Base-by-base conservation (phyloP, 257 asterid species). In the Solanum boliviense region DNA sequence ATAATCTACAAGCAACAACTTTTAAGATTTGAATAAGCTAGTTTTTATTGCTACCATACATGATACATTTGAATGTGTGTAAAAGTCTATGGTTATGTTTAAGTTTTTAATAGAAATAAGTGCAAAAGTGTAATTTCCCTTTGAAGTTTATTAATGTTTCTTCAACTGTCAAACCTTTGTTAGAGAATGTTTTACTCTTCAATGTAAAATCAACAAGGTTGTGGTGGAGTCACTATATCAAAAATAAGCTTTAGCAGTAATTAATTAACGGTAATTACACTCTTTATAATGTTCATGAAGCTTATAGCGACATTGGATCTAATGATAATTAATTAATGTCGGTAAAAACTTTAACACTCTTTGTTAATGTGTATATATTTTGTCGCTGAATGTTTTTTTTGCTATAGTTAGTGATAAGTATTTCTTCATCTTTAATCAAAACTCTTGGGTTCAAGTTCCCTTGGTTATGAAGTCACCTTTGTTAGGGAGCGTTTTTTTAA, bases 401-500 rank as follows among this genome's bases (percentile, higher is more conserved):
- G 5, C 27, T 21, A 21, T 21, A 21, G 13, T 58, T 5, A 58
- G 5, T 60, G 68, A 8, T 60, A 60, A 60, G 1, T 0, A 60
- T 8, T 21, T 60, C 13, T 60, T 60, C 27, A 21, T 60, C 0
- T 13, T 60, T 21, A 60, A 60, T 1, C 5, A 21, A 21, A 60
- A 4, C 27, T 60, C 5, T 60, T 20, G n/a, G 5, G 4, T 58
- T 58, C 5, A 0, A 58, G 5, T 21, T 21, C 9, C 8, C 25
- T 56, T 20, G 25, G n/a, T 18, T 56, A 18, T 20, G 11, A 21
- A 21, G 5, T 58, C 12, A 58, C 2, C 67, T 58, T 58, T 58
- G n/a, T 21, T 58, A 3, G 67, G 2, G 2, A 58, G 5, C 0
- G 0, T 21, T 58, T 18, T 52, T 52, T 2, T 0, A 0, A 11